phyloP scores from a whole-genome alignment of 75 land plant species.

The Adiantum capillusveneris region DNA sequence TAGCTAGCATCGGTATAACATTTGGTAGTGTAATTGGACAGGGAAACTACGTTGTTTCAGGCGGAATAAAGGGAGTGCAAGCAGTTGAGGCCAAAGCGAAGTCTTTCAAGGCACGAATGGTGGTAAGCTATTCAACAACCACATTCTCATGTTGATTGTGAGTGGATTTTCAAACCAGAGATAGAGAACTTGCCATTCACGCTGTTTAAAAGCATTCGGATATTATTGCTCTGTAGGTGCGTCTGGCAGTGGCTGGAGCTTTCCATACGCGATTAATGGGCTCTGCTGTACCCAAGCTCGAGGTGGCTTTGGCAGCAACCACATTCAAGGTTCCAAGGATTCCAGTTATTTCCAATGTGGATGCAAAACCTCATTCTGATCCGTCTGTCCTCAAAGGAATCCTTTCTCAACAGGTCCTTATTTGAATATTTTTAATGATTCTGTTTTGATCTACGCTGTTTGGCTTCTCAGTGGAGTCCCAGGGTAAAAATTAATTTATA shows the following conservation, averaged over 20 bases:
- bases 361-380: conserved; percentile 97
- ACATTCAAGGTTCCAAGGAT: conserved; percentile 76
- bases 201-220: too few relatives aligned
- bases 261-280: conserved; percentile 95
- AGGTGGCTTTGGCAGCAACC: conserved; percentile 86
- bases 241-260: conserved; percentile 98
- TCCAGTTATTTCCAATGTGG: conserved; percentile 97
- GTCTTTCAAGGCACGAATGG: conserved; percentile 98
- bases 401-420: conserved; percentile 94
- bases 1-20: too few relatives aligned
- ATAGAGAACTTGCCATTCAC: too few relatives aligned
- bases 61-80: conserved; percentile 92
- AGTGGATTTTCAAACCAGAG: too few relatives aligned
- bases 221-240: conserved; percentile 48
- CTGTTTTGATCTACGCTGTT: too few relatives aligned
- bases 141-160: too few relatives aligned
- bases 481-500: too few relatives aligned
- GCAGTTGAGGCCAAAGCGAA: conserved; percentile 93
- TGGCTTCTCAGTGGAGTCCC: too few relatives aligned
- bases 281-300: conserved; percentile 89
- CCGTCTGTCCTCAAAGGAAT: conserved; percentile 75
- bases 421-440: too few relatives aligned
- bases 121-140: too few relatives aligned
- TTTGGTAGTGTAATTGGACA: too few relatives aligned
- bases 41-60: conserved; percentile 99